Base-by-base conservation (phyloP, 805 yeast species). In the Isabelozyma heimii region DNA sequence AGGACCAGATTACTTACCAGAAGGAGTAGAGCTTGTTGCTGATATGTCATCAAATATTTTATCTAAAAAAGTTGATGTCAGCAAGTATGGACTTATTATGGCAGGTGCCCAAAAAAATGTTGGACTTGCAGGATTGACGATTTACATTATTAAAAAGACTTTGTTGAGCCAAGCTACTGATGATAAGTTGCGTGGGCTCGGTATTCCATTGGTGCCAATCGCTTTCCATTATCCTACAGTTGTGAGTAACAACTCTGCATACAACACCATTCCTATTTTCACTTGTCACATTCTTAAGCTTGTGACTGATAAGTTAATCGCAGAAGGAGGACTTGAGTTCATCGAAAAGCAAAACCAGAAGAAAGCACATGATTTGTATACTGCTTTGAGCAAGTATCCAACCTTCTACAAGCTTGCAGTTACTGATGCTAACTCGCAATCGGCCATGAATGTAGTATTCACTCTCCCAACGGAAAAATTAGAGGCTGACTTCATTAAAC, bases 81-180 rank as follows among this genome's bases (percentile, higher is more conserved):
- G 88, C 48, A 85, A 89, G 67, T 92, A 82, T 63, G 98, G 97
- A 45, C 73, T 91, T 26, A 85, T 94, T 52, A 84, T 91, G 82
- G 99, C 97, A 15, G 99, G 99, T 53, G 99, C 98, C 26, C 99
- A 94, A 72, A 94, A 94, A 72, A 94, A 94, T 67, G 90, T 94
- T 63, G 99, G 99, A 47, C 75, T 94, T 62, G 97, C 99, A 8
- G 99, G 99, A 37, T 81, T 94, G 55, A 87, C 97, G 13, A 78
- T 94, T 53, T 92, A 91, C 67, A 92, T 94, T 60, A 85, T 91
- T 69, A 90, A 89, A 70, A 92, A 91, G 66, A 63, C 84, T 1
- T 77, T 94, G 47, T 70, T 94, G 26, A 87, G 83, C 26, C 82
- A 82, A 54, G 83, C 90, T 3, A 57, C 82, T 2, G 88, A 83